Conservation (phyloP, 2,329 filamentous ascomycete genomes). For the Stagonosporopsis rhizophila region DNA sequence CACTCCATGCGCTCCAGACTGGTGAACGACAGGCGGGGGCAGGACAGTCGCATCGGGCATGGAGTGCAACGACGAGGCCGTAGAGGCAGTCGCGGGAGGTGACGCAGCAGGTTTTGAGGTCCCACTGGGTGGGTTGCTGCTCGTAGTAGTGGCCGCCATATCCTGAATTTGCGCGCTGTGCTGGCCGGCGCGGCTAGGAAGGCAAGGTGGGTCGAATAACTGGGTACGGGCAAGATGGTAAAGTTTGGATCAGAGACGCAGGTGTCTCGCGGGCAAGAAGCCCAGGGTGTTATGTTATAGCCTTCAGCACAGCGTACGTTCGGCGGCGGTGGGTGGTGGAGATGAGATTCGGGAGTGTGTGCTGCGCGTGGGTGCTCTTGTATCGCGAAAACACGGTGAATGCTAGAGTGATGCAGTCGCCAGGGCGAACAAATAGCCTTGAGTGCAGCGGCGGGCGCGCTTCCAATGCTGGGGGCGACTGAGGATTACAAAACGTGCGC, state of each 20-base stretch:
- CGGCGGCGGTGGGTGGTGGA: conserved; percentile 38
- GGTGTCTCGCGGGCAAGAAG: conserved; percentile 51
- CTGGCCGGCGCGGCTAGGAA: conserved; percentile 25
- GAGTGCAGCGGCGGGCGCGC: conserved; percentile 1
- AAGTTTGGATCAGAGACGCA: conserved; percentile 40
- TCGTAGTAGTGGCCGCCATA: conserved; percentile 45
- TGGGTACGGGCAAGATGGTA: conserved; percentile 6
- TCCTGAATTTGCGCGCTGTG: conserved; percentile 23
- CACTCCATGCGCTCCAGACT: conserved; percentile 37
- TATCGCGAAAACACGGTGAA: conserved; percentile 43
- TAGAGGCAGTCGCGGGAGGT: conserved; percentile 45
- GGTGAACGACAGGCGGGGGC: conserved; percentile 36
- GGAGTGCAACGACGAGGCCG: conserved; percentile 48
- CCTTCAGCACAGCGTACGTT: conserved; percentile 48
- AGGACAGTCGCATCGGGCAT: conserved; percentile 44
- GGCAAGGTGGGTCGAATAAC: conserved; percentile 25
- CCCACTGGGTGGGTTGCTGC: conserved; percentile 34
- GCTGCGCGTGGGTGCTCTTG: conserved; percentile 35
- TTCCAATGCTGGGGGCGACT: neutral
- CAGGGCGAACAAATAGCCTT: conserved; percentile 1
- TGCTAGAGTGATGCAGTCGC: conserved; percentile 2
- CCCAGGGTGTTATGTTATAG: conserved; percentile 47
- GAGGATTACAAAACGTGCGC: conserved; percentile 13
- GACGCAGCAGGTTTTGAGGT: conserved; percentile 40
- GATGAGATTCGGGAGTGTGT: conserved; percentile 38